Evolutionary conservation across 805 yeast genomes (phyloP).

Genomic region (Candida orba): DNA sequence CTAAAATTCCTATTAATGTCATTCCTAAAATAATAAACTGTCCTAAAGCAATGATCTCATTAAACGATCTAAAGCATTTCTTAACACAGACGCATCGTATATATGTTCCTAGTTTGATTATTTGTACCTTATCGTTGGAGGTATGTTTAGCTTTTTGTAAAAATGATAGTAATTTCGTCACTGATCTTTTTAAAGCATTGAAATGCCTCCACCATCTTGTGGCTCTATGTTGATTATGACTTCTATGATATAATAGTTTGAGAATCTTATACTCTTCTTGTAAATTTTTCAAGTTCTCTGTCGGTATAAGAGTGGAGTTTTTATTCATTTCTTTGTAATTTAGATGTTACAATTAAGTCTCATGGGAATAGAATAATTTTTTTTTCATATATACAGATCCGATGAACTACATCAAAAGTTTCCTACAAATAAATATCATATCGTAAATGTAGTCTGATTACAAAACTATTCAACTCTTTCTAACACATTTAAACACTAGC

Average conservation of each 20-base stretch:
- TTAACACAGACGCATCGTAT: constrained; percentile 29
- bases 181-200: constrained; percentile 51
- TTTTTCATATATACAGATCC: background rate
- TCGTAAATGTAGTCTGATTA: background rate
- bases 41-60: constrained; percentile 62
- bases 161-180: constrained; percentile 33
- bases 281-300: constrained; percentile 14
- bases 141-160: constrained; percentile 3
- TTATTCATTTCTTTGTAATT: background rate
- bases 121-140: constrained; percentile 9
- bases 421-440: background rate
- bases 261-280: constrained; percentile 50
- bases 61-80: constrained; percentile 52
- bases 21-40: constrained; percentile 74
- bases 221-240: constrained; percentile 67
- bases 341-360: too few relatives aligned
- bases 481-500: constrained; percentile 3
- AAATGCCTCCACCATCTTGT: constrained; percentile 74
- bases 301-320: background rate
- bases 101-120: constrained; percentile 6
- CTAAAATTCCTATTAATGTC: constrained; percentile 50
- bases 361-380: background rate
- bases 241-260: constrained; percentile 61
- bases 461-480: background rate
- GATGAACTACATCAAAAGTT: background rate